Base-by-base conservation (phyloP, 2,329 filamentous ascomycete species). In the Fusarium agapanthi region DNA sequence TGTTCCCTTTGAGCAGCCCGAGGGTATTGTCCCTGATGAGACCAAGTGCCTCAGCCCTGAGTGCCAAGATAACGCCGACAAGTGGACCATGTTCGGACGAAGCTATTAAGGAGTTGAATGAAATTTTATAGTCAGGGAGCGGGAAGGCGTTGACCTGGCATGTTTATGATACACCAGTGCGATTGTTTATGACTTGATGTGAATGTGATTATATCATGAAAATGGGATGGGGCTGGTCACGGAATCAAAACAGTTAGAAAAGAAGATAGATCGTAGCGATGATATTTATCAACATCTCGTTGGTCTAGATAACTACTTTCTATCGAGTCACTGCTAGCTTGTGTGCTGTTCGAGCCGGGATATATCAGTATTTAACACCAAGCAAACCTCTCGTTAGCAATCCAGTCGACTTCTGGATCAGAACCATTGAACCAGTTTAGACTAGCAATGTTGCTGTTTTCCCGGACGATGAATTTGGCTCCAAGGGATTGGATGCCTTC, bases 11-110 rank as follows among this genome's bases (percentile, higher is more conserved):
- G 92, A 96, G 71, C 94, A 97, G 89, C 95, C 95, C 43, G 90
- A 92, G 78, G 93, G 92, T 30, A 86, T 97, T 72, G 88, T 92
- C 72, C 86, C 90, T 74, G 95, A 93, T 55, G 92, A 93, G 84
- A 97, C 94, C 65, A 95, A 96, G 84, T 99, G 96, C 81, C 87
- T 95, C 77, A 98, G 93, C 87, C 95, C 95, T 45, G 92, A 95
- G 79, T 98, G 95, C 84, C 86, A 86, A 69, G 87, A 86, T 72
- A 84, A 90, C 56, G 95, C 95, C 24, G 90, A 95, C 86, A 89
- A 92, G 79, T 98, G 94, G 92, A 93, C 93, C 82, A 92, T 98
- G 91, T 98, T 98, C 83, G 95, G 95, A 78, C 88, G 92, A 84
- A 92, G 88, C 80, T 90, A 90, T 80, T 90, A 87, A 73, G 57